Conservation (phyloP, 163 green algal genomes). For the Scenedesmus sp. region DNA sequence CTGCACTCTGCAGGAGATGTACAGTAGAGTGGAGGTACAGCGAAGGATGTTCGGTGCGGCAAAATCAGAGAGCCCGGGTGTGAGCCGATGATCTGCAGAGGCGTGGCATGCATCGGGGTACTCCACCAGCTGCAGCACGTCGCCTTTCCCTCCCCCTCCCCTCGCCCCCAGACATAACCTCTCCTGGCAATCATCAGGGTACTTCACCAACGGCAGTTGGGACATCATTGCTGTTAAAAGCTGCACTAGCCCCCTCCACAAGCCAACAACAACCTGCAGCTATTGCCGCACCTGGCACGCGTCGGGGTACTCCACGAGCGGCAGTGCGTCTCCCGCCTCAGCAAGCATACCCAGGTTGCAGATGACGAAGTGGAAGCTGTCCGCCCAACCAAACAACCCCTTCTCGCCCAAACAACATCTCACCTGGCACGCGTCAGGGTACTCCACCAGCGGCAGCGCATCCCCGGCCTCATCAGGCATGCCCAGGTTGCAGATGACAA, state of each 20-base stretch:
- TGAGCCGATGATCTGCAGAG: no score
- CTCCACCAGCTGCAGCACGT: conserved; percentile 7
- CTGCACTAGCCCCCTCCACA: no score
- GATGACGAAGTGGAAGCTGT: not conserved
- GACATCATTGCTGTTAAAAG: no score
- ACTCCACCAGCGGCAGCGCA: conserved; percentile 30
- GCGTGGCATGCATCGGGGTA: conserved; percentile 18
- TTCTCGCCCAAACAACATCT: no score
- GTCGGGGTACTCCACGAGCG: conserved; percentile 32
- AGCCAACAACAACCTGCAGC: no score
- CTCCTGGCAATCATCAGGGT: conserved; percentile 41
- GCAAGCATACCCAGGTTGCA: no score
- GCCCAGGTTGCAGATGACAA: conserved; percentile 11
- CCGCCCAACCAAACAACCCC: no score
- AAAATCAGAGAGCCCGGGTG: no score
- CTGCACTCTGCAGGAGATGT: no score
- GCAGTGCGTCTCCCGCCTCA: not conserved
- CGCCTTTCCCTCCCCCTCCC: not conserved
- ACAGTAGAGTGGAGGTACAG: no score
- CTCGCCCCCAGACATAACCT: no score
- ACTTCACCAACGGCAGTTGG: conserved; percentile 16
- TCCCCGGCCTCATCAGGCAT: conserved; percentile 24
- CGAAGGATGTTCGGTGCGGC: no score
- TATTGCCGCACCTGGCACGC: not conserved
- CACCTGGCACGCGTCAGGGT: conserved; percentile 43